Base-by-base conservation (phyloP, 1,284 basidiomycete species). In the Fomitopsis schrenkii region DNA sequence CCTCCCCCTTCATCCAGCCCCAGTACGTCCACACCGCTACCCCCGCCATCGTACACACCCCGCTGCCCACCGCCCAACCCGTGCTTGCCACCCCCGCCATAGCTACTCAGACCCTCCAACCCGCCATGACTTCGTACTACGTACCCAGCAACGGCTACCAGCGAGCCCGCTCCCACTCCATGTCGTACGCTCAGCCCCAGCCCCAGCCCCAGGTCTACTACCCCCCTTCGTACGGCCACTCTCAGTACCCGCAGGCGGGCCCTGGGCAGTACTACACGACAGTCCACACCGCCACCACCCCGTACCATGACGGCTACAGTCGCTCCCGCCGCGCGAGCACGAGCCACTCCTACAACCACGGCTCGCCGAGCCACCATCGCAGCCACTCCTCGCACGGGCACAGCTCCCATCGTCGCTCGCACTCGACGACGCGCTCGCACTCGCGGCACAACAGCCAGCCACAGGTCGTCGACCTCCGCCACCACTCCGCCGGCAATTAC, bases 281-380 rank as follows among this genome's bases (percentile, higher is more conserved):
- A 40, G 41, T 28, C n/a, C 63, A 66, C 41, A 44, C 57, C 59
- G n/a, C 55, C n/a, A 48, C 36, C 44, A 58, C 58, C 57, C 58
- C 58, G 41, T 65, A 68, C 60, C 53, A 63, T 52, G 62, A 56
- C 52, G 42, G 57, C 45, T 64, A 64, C 58, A 61, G 56, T 30
- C 64, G 67, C 55, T 61, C 62, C 40, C 65, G 67, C 63, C 69
- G 67, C 60, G 64, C 63, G 19, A 58, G 64, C 58, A 62, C 59
- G 38, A 63, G 64, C 50, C 63, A 65, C 33, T 63, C 65, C 44
- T 55, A 59, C 41, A 55, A 48, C 33, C 55, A 62, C 61, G 62
- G 64, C 64, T 10, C 66, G 9, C 52, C 33, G 1, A 52, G 58
- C 64, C 35, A 64, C 67, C 60, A 60, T 41, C 42, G 65, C 44